Evolutionary conservation across 495 filamentous ascomycete genomes (phyloP), one percentile per base, ranked within the genome.

Genomic region (Penicillium steckii): DNA sequence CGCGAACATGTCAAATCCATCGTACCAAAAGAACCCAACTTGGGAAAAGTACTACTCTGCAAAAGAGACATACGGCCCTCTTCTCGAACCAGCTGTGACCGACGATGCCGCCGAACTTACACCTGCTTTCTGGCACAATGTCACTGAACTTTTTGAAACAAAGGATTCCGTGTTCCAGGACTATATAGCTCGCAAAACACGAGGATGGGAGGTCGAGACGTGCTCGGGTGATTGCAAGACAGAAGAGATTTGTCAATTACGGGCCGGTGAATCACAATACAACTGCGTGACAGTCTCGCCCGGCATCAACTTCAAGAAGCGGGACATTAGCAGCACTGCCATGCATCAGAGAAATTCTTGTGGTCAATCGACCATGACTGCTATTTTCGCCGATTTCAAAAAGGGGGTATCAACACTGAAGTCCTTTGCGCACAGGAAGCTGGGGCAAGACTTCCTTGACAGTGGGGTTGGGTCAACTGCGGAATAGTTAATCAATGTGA

Each of bases 121-220:
- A 1, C 72, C 79, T 0, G 76, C 73, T 9, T 82, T 84, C 67
- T 82, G 80, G 80, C 79, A 82, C 55, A 75, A 80, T 55, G 70
- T 84, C 25, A 82, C 80, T 2, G 66, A 51, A 2, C 50, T 66
- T 2, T 69, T 77, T 13, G 65, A 73, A 46, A 48, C 52, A 4
- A 55, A 73, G 35, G 68, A 73, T 29, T 38, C 65, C 2, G 66
- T 63, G 1, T 76, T 76, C 57, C 59, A 75, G 24, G 59, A 69
- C 18, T 79, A 69, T 40, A 67, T 62, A 43, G 59, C 60, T n/a
- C 60, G 69, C n/a, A 72, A 70, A 38, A 57, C 52, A 26, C 65
- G 74, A 30, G 72, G 65, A n/a, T 77, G 61, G 57, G 59, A 70
- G 41, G 55, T 63, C n/a, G 43, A 46, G 1, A 53, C 58, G 9